Percentiles rank a stretch among this genome's conserved stretches.
Evolutionary conservation across 2,329 filamentous ascomycete species (phyloP).

Genomic region (Mycosphaerella sp.): DNA sequence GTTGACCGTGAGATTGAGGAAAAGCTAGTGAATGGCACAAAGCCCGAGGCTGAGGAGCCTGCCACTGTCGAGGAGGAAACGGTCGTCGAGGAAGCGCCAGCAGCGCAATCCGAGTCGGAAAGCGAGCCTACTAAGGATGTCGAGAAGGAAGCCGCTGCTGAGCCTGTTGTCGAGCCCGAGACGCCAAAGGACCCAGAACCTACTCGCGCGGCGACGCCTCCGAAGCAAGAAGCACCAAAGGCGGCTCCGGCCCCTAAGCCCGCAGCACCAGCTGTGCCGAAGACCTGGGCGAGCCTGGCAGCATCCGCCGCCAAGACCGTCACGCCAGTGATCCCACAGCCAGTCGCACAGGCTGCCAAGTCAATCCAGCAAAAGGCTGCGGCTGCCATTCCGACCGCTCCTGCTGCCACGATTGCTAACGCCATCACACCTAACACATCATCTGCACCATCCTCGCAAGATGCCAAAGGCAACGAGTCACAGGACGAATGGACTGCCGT

Average conservation of each 20-base stretch:
- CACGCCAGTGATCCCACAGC: slow-evolving; percentile 32
- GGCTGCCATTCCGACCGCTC: slow-evolving; percentile 28
- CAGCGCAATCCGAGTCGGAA: slow-evolving; percentile 23
- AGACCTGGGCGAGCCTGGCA: slow-evolving; percentile 68
- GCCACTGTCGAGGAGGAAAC: slow-evolving; percentile 32
- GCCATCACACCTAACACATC: slow-evolving; percentile 22
- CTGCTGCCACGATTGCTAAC: slow-evolving; percentile 25
- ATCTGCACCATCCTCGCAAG: slow-evolving; percentile 34
- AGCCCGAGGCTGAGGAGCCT: slow-evolving; percentile 26
- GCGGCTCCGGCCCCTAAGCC: slow-evolving; percentile 50
- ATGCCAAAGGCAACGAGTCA: slow-evolving; percentile 42
- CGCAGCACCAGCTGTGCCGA: slow-evolving; percentile 48
- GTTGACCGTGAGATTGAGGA: slow-evolving; percentile 75
- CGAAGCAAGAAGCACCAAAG: slow-evolving; percentile 42
- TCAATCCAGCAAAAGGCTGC: slow-evolving; percentile 18
- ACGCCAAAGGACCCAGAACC: slow-evolving; percentile 58
- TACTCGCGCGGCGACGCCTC: slow-evolving; percentile 45
- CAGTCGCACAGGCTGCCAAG: slow-evolving; percentile 23
- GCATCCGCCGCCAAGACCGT: slow-evolving; percentile 43
- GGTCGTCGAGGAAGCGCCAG: slow-evolving; percentile 28
- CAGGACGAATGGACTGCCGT: slow-evolving; percentile 85
- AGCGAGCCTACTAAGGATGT: slow-evolving; percentile 36
- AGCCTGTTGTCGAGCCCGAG: slow-evolving; percentile 43
- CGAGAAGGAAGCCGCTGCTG: slow-evolving; percentile 29
- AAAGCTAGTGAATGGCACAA: slow-evolving; percentile 37